Base-by-base conservation (phyloP, 148 eudicot genomes). In the Rhododendron vialii region DNA sequence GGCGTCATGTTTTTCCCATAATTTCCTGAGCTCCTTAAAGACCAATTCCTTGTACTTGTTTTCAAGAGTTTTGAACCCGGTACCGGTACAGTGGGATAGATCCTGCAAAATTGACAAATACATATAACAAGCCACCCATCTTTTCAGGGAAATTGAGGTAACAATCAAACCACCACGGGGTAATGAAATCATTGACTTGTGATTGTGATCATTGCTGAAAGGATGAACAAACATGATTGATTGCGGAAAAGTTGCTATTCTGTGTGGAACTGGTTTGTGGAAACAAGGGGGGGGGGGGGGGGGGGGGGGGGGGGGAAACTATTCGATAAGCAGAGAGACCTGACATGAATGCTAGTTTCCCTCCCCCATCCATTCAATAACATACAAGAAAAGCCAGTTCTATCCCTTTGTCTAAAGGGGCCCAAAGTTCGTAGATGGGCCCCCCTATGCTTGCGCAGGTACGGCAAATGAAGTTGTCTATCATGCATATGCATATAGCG, bases 41-140 rank as follows among this genome's bases (percentile, higher is more conserved):
- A 95, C 94, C 91, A 96, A 83, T n/a, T 91, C 90, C 93, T 96
- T 96, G 79, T 95, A 91, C 88, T 73, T 87, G 88, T 96, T 96
- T 83, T 95, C 98, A 86, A 96, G 90, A 65, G 98, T 94, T 83
- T 91, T 92, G 89, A 93, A 91, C 48, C 93, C 91, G 55, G 99
- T 89, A 65, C 87, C 87, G n/a, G 98, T 95, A 86, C 98, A 92
- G 77, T 96, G 94, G 28, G 92, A 91, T 81, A 91, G 85, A 89
- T 96, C 96, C 99, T 96, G 94, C 87, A 91, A 84, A 59, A 36
- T 82, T 33, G 51, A 82, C 47, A 87, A 2, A 83, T 61, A 30
- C 20, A 15, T 1, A 83, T 76, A 45, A 73, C 1, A 83, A 81
- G 85, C 38, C 82, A 43, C 48, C 38, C 26, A 79, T 28, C 12